Conservation (phyloP, 2,329 filamentous ascomycete species). For the Apiospora arundinis region DNA sequence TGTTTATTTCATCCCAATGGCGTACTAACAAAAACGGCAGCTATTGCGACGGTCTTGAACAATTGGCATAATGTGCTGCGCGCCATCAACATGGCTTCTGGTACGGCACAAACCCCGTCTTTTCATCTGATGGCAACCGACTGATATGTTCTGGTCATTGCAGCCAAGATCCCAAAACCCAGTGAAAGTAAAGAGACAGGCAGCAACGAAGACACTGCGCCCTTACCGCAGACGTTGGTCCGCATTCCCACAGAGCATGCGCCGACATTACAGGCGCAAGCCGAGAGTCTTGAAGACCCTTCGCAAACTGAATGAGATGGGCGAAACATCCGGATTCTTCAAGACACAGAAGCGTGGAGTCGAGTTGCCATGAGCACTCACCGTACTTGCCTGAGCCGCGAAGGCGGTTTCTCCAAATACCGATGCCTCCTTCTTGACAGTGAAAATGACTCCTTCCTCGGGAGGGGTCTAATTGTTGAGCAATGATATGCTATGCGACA, state of each 20-base stretch:
- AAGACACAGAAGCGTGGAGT: not conserved
- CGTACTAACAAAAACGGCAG: constrained; percentile 48
- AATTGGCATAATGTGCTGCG: constrained; percentile 90
- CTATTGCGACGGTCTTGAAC: constrained; percentile 81
- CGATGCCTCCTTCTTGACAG: not conserved
- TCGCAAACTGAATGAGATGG: constrained; percentile 20
- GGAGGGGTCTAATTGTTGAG: not conserved
- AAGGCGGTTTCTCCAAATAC: not conserved
- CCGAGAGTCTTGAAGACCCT: constrained; percentile 48
- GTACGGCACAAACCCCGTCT: constrained; percentile 54
- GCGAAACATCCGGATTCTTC: not conserved
- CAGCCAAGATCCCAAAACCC: constrained; percentile 74
- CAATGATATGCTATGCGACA: not conserved
- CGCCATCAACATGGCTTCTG: constrained; percentile 85
- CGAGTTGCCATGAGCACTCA: not conserved
- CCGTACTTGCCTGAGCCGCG: not conserved
- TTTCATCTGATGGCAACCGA: not conserved
- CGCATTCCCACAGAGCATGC: constrained; percentile 84
- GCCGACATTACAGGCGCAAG: constrained; percentile 64
- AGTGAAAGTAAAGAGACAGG: constrained; percentile 44
- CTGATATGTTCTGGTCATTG: not conserved
- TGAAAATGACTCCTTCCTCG: not conserved
- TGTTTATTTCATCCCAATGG: not conserved
- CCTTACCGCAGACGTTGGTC: constrained; percentile 81
- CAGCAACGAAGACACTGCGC: constrained; percentile 38